Conservation (phyloP, 2,329 filamentous ascomycete genomes). For the Aureobasidium sp. region DNA sequence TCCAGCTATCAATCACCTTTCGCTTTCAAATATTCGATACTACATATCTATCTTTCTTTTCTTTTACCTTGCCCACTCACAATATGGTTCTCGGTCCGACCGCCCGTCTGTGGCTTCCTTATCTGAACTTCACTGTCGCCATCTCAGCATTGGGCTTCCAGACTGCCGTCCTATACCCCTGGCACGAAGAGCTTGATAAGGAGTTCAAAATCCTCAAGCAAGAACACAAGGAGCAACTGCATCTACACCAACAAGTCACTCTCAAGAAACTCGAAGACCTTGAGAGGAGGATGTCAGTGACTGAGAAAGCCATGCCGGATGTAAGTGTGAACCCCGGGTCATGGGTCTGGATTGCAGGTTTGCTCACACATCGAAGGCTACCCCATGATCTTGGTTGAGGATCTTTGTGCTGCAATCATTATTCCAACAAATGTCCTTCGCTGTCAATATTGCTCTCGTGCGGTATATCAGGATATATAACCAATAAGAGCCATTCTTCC, state of each 20-base stretch:
- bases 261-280: conserved; percentile 2
- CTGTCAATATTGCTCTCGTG: not conserved
- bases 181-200: conserved; percentile 19
- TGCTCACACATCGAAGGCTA: not conserved
- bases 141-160: conserved; percentile 19
- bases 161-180: conserved; percentile 20
- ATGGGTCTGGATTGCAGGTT: not conserved
- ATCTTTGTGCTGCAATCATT: not conserved
- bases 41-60: not conserved
- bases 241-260: conserved; percentile 9
- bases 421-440: not conserved
- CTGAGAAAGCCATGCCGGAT: conserved; percentile 6
- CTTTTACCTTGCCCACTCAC: not conserved
- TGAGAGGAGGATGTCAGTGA: not conserved
- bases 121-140: conserved; percentile 19
- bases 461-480: not conserved
- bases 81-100: conserved; percentile 16
- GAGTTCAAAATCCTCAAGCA: conserved; percentile 17
- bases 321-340: not conserved
- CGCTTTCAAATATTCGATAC: not conserved
- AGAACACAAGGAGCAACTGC: conserved; percentile 16
- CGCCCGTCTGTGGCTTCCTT: conserved; percentile 16
- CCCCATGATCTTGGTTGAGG: not conserved
- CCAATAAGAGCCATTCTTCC: not conserved
- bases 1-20: not conserved